phyloP scores from a whole-genome alignment of 345 rosid species.

The Clarkia xantiana region DNA sequence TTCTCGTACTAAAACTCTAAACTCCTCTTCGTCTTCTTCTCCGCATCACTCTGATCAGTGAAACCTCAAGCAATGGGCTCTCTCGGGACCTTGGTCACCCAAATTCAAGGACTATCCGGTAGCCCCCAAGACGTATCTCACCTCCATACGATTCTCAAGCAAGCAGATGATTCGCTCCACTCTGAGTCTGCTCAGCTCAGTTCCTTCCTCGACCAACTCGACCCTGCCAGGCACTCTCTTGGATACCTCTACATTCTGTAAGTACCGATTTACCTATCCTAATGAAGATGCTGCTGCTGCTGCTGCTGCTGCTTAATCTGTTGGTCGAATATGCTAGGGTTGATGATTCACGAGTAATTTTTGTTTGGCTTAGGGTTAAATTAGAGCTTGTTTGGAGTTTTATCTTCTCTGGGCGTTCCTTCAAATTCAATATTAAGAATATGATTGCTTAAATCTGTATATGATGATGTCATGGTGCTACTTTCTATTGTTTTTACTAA shows the following conservation, averaged over 20 bases:
- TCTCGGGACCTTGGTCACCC: slow-evolving; percentile 34
- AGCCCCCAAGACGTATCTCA: slow-evolving; percentile 29
- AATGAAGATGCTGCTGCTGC: neutral
- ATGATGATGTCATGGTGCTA: too few relatives aligned
- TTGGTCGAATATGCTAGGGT: too few relatives aligned
- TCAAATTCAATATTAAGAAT: too few relatives aligned
- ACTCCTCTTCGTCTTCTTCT: neutral
- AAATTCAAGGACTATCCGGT: slow-evolving; percentile 50
- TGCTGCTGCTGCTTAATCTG: neutral
- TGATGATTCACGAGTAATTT: too few relatives aligned
- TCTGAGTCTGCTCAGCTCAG: slow-evolving; percentile 22
- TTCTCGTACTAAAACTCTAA: too few relatives aligned
- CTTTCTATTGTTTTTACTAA: too few relatives aligned
- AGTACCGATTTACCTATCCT: slow-evolving; percentile 4
- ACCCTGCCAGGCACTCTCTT: slow-evolving; percentile 51
- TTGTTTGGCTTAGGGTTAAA: too few relatives aligned
- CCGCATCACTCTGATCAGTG: neutral
- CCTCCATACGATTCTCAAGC: slow-evolving; percentile 36
- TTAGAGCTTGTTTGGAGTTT: too few relatives aligned
- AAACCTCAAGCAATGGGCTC: slow-evolving; percentile 7
- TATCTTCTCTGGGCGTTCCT: too few relatives aligned
- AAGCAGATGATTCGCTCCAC: slow-evolving; percentile 41
- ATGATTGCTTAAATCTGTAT: too few relatives aligned
- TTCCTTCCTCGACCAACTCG: slow-evolving; percentile 54
- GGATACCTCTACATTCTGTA: slow-evolving; percentile 66